Percentiles rank a stretch among this genome's conserved stretches.
These are phyloP conservation scores for Penicillium sp. DNA, from an alignment of 2,329 filamentous ascomycete species.

Conservation along the genomic window DNA sequence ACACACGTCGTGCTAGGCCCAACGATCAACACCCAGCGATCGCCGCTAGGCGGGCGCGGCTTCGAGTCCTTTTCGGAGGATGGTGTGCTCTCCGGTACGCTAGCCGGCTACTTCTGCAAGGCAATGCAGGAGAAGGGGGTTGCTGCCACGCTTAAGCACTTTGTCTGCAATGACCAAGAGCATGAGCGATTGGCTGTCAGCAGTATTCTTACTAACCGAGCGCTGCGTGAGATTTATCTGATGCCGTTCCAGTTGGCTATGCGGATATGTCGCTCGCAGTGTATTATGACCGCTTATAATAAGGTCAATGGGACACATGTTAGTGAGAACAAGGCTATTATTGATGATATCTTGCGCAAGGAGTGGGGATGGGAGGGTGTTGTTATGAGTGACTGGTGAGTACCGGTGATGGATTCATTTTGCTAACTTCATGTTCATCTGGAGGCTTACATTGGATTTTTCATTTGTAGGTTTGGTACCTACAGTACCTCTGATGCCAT, in stretches of 20 bases:
- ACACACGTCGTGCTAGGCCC: slow-evolving; percentile 66
- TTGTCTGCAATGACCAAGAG: slow-evolving; percentile 42
- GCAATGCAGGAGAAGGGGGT: slow-evolving; percentile 66
- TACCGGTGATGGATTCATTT: neutral
- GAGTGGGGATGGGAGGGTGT: slow-evolving; percentile 42
- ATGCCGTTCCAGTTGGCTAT: slow-evolving; percentile 56
- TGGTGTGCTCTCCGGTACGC: slow-evolving; percentile 63
- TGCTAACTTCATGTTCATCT: neutral
- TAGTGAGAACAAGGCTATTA: slow-evolving; percentile 36
- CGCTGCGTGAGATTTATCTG: slow-evolving; percentile 56
- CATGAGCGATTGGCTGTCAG: slow-evolving; percentile 38
- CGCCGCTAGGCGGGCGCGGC: slow-evolving; percentile 72
- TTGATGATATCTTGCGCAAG: slow-evolving; percentile 38
- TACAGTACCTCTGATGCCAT: slow-evolving; percentile 40
- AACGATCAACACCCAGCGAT: slow-evolving; percentile 72
- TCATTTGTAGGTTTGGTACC: slow-evolving; percentile 36
- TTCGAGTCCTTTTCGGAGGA: slow-evolving; percentile 85
- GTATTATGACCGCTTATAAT: slow-evolving; percentile 54
- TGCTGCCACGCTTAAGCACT: slow-evolving; percentile 66
- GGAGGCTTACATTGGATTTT: neutral
- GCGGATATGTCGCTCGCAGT: slow-evolving; percentile 47
- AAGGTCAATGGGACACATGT: slow-evolving; percentile 46
- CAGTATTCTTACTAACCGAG: slow-evolving; percentile 42
- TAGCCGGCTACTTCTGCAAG: slow-evolving; percentile 63
- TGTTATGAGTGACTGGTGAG: slow-evolving; percentile 42